Evolutionary conservation across 1,284 basidiomycete genomes (phyloP), one percentile per base, ranked within the genome.

Genomic region (Sanghuangporus sanghuang): DNA sequence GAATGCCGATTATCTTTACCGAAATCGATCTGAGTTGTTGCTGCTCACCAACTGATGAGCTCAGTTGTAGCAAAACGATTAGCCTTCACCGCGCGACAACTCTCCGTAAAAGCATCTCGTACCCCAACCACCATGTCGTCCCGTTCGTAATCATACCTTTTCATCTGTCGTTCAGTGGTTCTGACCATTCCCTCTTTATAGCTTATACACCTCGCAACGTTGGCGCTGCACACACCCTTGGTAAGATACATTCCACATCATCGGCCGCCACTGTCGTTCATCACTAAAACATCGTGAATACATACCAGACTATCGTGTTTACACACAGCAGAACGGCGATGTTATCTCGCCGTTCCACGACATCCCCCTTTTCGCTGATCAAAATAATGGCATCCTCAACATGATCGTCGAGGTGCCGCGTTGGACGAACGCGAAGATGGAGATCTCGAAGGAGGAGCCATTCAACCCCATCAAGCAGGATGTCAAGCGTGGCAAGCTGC

Each of bases 381-480:
- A 90, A 80, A 89, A 82, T 79, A 91, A 90, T 77, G 92, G 91
- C 74, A 90, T 98, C 81, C 85, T 98, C 78, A 96, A 97, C 89
- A 96, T 98, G 95, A 81, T 98, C 76, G 95, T 98, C 75, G 96
- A 99, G 81, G 91, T 99, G 67, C 97, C 97, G 60, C 91, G 97
- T 73, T 99, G 97, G 97, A 98, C 96, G 76, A 99, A 99, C 84
- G 94, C 94, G 64, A 98, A 98, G 86, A 90, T 97, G 87, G 96
- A 99, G 81, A 97, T 98, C 78, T 95, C 85, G 78, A 98, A 98
- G 81, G 95, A 97, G 74, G 96, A 99, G 77, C 67, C 85, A 38
- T 95, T 99, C 86, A 99, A 99, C 81, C 95, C 96, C 71, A 98
- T 99, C 90, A 95, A 97, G 79, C 97, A 99, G 82, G 95, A 97